Conservation (phyloP, 805 yeast genomes). For the Ogataea methanolica region DNA sequence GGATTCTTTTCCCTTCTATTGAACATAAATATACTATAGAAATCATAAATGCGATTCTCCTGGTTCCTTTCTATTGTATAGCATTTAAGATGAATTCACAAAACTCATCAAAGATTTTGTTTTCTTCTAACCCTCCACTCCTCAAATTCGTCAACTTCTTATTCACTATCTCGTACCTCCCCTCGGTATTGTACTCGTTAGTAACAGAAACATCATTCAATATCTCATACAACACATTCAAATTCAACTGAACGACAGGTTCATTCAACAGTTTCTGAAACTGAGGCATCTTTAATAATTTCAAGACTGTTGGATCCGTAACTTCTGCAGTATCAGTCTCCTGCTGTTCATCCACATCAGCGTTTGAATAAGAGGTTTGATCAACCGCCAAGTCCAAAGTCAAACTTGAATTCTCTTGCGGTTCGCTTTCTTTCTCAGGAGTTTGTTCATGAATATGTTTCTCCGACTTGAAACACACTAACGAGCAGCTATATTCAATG, state of each 20-base stretch:
- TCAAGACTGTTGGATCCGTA: conserved; percentile 22
- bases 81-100: conserved; percentile 36
- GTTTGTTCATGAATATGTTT: conserved; percentile 28
- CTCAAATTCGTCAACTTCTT: conserved; percentile 58
- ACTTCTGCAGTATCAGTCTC: background rate
- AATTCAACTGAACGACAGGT: conserved; percentile 53
- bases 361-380: too few species aligned
- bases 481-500: conserved; percentile 40
- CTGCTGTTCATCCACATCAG: background rate
- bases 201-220: conserved; percentile 42
- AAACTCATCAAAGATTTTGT: conserved; percentile 68
- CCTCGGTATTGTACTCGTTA: conserved; percentile 48
- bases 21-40: too few species aligned
- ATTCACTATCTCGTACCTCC: conserved; percentile 54
- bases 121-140: conserved; percentile 60
- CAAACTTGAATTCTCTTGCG: background rate
- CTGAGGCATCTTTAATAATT: conserved; percentile 36
- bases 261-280: conserved; percentile 44
- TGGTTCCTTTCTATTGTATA: background rate
- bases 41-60: background rate
- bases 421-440: conserved; percentile 3
- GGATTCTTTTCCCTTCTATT: background rate
- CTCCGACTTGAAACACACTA: conserved; percentile 54
- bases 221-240: conserved; percentile 44
- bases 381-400: background rate